Evolutionary conservation across 257 asterid species (phyloP), one percentile per base, ranked within the genome.

Genomic region (Osmanthus fragrans): DNA sequence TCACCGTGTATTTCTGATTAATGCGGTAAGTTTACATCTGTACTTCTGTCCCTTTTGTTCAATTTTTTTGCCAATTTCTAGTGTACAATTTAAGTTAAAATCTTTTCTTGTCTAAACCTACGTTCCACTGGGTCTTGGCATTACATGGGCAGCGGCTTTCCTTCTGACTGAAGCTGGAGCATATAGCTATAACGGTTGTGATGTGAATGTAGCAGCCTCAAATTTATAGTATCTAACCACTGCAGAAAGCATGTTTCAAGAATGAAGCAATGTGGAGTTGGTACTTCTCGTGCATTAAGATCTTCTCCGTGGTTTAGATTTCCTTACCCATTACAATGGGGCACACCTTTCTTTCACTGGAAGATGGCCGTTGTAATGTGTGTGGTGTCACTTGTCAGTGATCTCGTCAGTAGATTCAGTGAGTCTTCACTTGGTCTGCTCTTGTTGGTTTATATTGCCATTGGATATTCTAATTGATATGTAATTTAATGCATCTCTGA

Each of bases 261-360:
- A 85, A 90, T 92, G 97, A 90, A 88, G 82, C 83, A 84, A 73
- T 96, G 99, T 78, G 90, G 98, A 32, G 93, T 89, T 36, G 98
- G 93, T 80, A 87, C 94, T 15, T 88, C 93, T 71, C 96, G 89
- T 60, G 98, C 97, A 37, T 85, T 93, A 82, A 82, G 83, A 78
- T 84, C 94, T 75, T 81, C 99, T 13, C 97, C 97, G 5, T 96
- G 97, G 98, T 96, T 96, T 82, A 88, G 97, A 81, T 92, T 96
- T 85, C 98, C 98, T 66, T 93, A 90, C 68, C 99, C 99, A 0
- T 86, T 96, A 79, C 99, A 96, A 77, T 96, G 99, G 98, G 99
- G 99, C 36, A 87, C 85, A 13, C 99, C 99, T 3, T 89, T 88
- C 78, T 90, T 96, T 76, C 85, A 83, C 82, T 93, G 98, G 99